Evolutionary conservation across 768 basidiomycete genomes (phyloP), one percentile per base, ranked within the genome.

Genomic region (Phanerochaete carnosa): DNA sequence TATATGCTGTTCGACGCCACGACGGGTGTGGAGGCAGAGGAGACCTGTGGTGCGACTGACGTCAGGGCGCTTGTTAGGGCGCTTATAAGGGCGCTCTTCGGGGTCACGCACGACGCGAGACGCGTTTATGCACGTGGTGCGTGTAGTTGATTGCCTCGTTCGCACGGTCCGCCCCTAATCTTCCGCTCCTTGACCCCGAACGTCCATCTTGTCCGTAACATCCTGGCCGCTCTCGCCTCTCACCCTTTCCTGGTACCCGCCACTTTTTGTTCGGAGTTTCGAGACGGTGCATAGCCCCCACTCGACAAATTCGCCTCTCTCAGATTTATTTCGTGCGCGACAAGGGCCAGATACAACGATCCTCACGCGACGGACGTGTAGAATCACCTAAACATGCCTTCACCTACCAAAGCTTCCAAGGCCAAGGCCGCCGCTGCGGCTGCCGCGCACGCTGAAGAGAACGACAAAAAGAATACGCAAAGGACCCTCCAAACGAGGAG

Each of bases 401-500:
- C 64, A 0, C 69, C 65, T 12, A 49, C 54, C 25, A 66, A 66
- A 39, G 86, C 85, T 54, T 87, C 85, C 66, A 89, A 88, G 67
- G 81, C 86, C 55, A 85, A 85, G 74, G 69, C 72, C 25, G 57
- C 58, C 62, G 62, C 49, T 61, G 57, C 3, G 60, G 45, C 26
- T 62, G 65, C 47, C 66, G 69, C 39, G 73, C 77, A 15, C 65
- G 75, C 37, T 66, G 77, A 32, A 62, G 72, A n/a, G 66, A 72
- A 4, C 62, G 68, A 9, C 58, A 73, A 71, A 39, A 72, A 75
- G 61, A 74, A 66, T 28, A 74, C 62, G 28, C 68, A 64, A 58
- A 62, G 77, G 37, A 73, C 78, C 7, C 77, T 87, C 59, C 84
- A 86, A 65, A 90, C 89, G 6, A 75, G 89, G 64, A 94, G 92